Evolutionary conservation across 371 early-diverging fungal genomes (phyloP).

Genomic region (Mortierella sp.): DNA sequence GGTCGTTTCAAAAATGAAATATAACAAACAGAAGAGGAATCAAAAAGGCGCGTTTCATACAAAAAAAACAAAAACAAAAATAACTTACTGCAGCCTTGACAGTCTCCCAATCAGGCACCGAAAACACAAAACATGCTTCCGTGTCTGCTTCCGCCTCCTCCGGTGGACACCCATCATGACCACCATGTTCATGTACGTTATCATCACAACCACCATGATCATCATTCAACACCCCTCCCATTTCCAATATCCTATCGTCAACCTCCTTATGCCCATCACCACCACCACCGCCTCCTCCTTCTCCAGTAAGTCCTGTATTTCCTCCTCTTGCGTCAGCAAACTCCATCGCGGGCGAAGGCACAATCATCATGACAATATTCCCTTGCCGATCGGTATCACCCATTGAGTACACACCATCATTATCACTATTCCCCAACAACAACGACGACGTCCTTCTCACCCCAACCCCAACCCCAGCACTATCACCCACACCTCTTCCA

Average conservation of each 20-base stretch:
- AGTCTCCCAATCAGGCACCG: conserved; percentile 31
- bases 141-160: neutral
- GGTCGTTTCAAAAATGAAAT: too few relatives aligned
- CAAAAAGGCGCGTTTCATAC: neutral
- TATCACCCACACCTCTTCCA: too few relatives aligned
- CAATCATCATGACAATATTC: too few relatives aligned
- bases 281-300: neutral
- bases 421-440: neutral
- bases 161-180: neutral
- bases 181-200: neutral
- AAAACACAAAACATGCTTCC: neutral
- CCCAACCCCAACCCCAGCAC: neutral
- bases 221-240: neutral
- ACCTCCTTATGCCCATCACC: neutral
- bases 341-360: neutral
- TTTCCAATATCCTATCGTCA: neutral
- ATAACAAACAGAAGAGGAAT: too few relatives aligned
- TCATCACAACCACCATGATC: neutral
- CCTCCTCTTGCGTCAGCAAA: neutral
- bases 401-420: neutral
- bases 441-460: neutral
- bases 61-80: neutral
- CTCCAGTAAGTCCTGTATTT: neutral
- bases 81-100: conserved; percentile 32
- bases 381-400: neutral